These are phyloP conservation scores for Gaeumannomyces tritici DNA, from an alignment of 2,329 filamentous ascomycete genomes.

Conservation along the genomic window DNA sequence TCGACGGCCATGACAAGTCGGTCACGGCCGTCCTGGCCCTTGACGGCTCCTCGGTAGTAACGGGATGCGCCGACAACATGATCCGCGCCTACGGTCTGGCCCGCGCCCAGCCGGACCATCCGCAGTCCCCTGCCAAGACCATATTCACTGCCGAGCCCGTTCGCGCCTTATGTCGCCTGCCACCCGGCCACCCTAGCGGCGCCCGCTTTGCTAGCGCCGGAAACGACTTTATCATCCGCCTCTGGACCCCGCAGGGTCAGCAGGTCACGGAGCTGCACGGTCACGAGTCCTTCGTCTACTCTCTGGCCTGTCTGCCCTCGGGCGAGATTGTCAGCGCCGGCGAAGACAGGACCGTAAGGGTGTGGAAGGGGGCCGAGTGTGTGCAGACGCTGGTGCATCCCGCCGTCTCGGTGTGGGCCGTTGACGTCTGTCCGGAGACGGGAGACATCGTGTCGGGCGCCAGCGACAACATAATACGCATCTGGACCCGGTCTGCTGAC, in stretches of 20 bases:
- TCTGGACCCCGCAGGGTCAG: conserved; percentile 77
- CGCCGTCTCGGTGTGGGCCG: conserved; percentile 91
- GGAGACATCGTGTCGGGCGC: conserved; percentile 92
- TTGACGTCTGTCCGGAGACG: conserved; percentile 70
- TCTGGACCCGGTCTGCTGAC: conserved; percentile 68
- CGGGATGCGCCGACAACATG: conserved; percentile 83
- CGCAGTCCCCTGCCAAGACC: conserved; percentile 40
- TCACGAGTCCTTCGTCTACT: conserved; percentile 94
- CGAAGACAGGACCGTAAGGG: conserved; percentile 84
- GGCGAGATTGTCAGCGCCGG: conserved; percentile 86
- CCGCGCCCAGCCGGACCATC: conserved; percentile 44
- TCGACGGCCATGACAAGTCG: conserved; percentile 65
- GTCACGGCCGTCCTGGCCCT: conserved; percentile 91
- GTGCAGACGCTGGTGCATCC: conserved; percentile 95
- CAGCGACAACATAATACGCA: conserved; percentile 75
- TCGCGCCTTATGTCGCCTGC: conserved; percentile 78
- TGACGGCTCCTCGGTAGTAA: conserved; percentile 71
- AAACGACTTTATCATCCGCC: conserved; percentile 79
- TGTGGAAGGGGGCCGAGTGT: conserved; percentile 79
- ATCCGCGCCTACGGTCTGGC: conserved; percentile 73
- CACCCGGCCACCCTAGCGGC: conserved; percentile 63
- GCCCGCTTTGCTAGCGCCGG: conserved; percentile 92
- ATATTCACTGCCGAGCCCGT: conserved; percentile 71
- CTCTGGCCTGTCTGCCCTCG: conserved; percentile 64
- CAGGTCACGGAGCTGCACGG: conserved; percentile 71